Conservation (phyloP, 192 early-diverging fungal genomes). For the Umbelopsis vinacea region DNA sequence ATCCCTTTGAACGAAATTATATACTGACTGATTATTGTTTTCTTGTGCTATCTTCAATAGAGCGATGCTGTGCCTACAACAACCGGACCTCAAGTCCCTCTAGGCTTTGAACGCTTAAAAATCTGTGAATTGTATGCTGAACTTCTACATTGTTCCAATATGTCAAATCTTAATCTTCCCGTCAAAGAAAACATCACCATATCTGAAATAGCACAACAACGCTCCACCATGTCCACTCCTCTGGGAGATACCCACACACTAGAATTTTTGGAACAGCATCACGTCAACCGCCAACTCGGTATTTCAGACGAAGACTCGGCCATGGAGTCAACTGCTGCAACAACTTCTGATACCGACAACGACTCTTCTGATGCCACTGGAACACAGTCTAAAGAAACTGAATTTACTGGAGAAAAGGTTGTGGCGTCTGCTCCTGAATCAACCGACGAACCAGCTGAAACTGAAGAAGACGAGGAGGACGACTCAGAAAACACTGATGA, state of each 20-base stretch:
- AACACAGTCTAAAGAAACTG: background rate
- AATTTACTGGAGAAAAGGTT: slow-evolving; percentile 1
- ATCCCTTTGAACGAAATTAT: no score
- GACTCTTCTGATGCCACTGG: background rate
- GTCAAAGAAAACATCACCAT: slow-evolving; percentile 19
- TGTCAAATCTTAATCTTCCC: slow-evolving; percentile 72
- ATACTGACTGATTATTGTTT: background rate
- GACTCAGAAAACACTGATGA: background rate
- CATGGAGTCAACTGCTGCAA: background rate
- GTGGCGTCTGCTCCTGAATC: background rate
- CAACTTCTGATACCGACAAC: background rate
- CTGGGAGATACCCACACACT: slow-evolving; percentile 23
- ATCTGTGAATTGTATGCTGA: slow-evolving; percentile 99
- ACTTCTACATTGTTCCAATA: slow-evolving; percentile 89
- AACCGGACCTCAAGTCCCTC: slow-evolving; percentile 74
- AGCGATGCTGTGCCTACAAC: slow-evolving; percentile 73
- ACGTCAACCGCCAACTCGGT: slow-evolving; percentile 16
- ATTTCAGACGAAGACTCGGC: background rate
- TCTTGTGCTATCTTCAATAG: slow-evolving; percentile 23
- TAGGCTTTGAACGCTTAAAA: slow-evolving; percentile 95
- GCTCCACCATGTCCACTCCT: slow-evolving; percentile 26
- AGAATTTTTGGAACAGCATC: slow-evolving; percentile 19
- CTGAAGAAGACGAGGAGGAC: background rate
- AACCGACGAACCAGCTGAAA: background rate
- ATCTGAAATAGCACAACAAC: slow-evolving; percentile 10